Percentiles rank a stretch among this genome's conserved stretches.
Conservation (phyloP, 495 filamentous ascomycete genomes). For the Paragyromitra xinjiangensis region DNA sequence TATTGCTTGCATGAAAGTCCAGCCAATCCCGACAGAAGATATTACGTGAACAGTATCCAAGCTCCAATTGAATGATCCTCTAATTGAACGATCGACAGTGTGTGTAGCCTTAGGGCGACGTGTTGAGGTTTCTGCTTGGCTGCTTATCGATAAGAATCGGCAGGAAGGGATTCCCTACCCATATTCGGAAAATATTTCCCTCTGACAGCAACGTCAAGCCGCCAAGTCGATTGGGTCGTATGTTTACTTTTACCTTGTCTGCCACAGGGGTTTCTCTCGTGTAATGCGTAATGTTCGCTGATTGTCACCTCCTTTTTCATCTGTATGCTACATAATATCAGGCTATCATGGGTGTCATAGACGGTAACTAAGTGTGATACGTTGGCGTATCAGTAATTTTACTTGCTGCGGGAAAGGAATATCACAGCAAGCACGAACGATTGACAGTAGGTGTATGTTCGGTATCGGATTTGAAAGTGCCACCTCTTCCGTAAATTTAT, state of each 20-base stretch:
- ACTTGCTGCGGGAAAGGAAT: not conserved
- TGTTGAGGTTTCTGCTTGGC: slow-evolving; percentile 1
- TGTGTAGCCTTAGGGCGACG: not conserved
- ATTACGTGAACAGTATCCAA: not conserved
- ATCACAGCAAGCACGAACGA: not conserved
- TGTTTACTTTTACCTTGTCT: not conserved
- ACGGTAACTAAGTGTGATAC: not conserved
- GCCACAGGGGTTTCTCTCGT: not conserved
- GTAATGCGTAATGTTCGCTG: not conserved
- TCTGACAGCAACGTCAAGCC: not conserved
- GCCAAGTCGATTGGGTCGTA: not conserved
- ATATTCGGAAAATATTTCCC: slow-evolving; percentile 47
- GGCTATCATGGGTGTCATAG: not conserved
- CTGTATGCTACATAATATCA: slow-evolving; percentile 6
- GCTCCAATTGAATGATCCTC: not conserved
- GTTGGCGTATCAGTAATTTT: not conserved
- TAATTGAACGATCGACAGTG: slow-evolving; percentile 11
- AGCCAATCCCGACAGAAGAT: not conserved
- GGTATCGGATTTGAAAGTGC: not conserved
- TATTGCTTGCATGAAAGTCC: too few relatives aligned
- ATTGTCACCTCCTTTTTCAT: not conserved
- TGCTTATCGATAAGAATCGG: slow-evolving; percentile 32
- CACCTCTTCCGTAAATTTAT: slow-evolving; percentile 10
- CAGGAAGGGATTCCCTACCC: slow-evolving; percentile 33
- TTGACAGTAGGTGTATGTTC: too few relatives aligned